These are phyloP conservation scores for Paecilomyces variotii DNA, from an alignment of 2,329 filamentous ascomycete genomes.

Conservation along the genomic window DNA sequence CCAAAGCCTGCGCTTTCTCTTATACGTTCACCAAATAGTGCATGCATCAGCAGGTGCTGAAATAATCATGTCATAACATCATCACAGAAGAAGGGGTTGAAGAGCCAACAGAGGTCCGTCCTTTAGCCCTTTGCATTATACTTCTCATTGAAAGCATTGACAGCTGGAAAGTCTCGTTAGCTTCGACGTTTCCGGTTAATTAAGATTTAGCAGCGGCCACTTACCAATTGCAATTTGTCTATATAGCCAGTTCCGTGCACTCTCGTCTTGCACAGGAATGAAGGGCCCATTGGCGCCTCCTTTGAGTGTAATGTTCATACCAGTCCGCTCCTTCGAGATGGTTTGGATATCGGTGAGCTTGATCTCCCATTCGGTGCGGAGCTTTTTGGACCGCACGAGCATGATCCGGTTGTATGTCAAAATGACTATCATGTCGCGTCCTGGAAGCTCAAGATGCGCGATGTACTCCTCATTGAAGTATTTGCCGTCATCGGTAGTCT, in stretches of 20 bases:
- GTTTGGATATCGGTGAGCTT: slow-evolving; percentile 93
- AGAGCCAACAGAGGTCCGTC: not conserved
- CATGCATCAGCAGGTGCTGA: not conserved
- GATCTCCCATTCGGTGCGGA: slow-evolving; percentile 92
- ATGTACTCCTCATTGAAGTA: slow-evolving; percentile 98
- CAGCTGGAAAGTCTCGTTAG: slow-evolving; percentile 32
- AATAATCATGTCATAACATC: not conserved
- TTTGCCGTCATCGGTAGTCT: slow-evolving; percentile 93
- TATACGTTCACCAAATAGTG: not conserved
- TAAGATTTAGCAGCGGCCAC: slow-evolving; percentile 9
- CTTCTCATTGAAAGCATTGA: slow-evolving; percentile 60
- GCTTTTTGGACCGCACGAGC: slow-evolving; percentile 75
- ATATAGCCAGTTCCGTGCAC: slow-evolving; percentile 59
- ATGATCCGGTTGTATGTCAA: slow-evolving; percentile 82
- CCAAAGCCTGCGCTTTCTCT: not conserved
- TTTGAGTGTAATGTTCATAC: slow-evolving; percentile 78
- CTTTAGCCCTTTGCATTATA: slow-evolving; percentile 52
- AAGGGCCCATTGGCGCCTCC: slow-evolving; percentile 92
- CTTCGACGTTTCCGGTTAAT: not conserved
- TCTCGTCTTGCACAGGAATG: slow-evolving; percentile 86
- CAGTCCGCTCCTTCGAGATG: slow-evolving; percentile 92
- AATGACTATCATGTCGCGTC: slow-evolving; percentile 83
- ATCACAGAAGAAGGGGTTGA: not conserved
- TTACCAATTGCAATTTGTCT: slow-evolving; percentile 54
- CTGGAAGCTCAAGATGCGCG: slow-evolving; percentile 84